Base-by-base conservation (phyloP, 2,329 filamentous ascomycete genomes). In the Sarocladium oryzae region DNA sequence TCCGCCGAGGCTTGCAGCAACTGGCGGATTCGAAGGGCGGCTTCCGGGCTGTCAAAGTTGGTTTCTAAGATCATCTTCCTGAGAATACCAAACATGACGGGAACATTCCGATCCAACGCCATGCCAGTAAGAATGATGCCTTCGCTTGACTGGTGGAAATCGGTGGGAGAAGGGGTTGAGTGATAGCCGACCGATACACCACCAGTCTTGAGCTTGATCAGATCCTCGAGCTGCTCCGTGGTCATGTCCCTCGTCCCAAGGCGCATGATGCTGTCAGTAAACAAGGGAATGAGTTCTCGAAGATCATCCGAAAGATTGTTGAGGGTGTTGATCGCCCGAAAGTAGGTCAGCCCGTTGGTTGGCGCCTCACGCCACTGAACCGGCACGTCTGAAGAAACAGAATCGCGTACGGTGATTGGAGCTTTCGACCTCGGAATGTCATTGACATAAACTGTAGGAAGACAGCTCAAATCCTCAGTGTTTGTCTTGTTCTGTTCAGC, bases 291-390 rank as follows among this genome's bases (percentile, higher is more conserved):
- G 53, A 97, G 75, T 58, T 88, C 77, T 50, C 93, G 81, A 50
- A 97, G 77, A 56, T 96, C 89, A 55, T 92, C 85, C 0, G 92
- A 89, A 13, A 99, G 72, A 54, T 86, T 82, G 40, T 88, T 78
- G 51, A 97, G 75, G 0, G 81, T 77, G 63, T 95, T 90, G 65
- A 97, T 81, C 2, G 89, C 90, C 53, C 91, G 85, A 73, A 99
- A 96, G 66, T 99, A 99, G 1, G 92, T 97, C 53, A 99, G 72
- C 0, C 93, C 93, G 60, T 99, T 99, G 0, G 93, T 99, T 2
- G 89, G 88, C 7, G 91, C 89, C 66, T 95, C 89, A 49, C 86
- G 85, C 90, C 91, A 96, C 60, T 96, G 88, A 3, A 93, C 81
- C 41, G 85, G 82, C 36, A 86, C 79, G 33, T 79, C 77, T 37